A percentile compares a stretch with the other conserved stretches of the same genome.
phyloP scores from a whole-genome alignment of 441 rosid genomes.

The Erodium texanum region DNA sequence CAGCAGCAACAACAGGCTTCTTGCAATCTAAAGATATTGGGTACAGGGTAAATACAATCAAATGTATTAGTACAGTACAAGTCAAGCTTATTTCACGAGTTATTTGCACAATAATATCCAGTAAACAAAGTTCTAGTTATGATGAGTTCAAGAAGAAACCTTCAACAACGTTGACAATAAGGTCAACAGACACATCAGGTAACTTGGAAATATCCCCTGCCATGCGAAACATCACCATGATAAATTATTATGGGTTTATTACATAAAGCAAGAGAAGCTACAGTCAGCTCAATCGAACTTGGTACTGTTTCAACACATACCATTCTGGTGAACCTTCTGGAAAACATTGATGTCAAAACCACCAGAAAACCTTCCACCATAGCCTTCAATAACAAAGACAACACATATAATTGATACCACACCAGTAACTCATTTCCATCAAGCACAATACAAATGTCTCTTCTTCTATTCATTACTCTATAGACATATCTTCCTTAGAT shows the following conservation, averaged over 20 bases:
- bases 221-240: slow-evolving; percentile 15
- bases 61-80: not conserved
- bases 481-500: not conserved
- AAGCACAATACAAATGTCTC: not conserved
- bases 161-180: slow-evolving; percentile 64
- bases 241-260: not conserved
- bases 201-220: slow-evolving; percentile 63
- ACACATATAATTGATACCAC: not conserved
- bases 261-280: not conserved
- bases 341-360: slow-evolving; percentile 89
- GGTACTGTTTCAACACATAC: slow-evolving; percentile 27
- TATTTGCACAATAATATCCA: not conserved
- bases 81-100: not conserved
- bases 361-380: slow-evolving; percentile 76
- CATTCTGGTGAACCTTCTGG: slow-evolving; percentile 55
- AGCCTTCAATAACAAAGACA: slow-evolving; percentile 42
- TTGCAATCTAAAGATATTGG: slow-evolving; percentile 40
- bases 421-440: slow-evolving; percentile 2
- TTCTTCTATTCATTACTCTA: not conserved
- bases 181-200: slow-evolving; percentile 80
- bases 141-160: slow-evolving; percentile 30
- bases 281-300: not conserved
- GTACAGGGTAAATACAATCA: not conserved
- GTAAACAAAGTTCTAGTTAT: not conserved
- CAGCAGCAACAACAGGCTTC: slow-evolving; percentile 95